Evolutionary conservation across 148 eudicot species (phyloP).

Genomic region (Rhododendron henanense): DNA sequence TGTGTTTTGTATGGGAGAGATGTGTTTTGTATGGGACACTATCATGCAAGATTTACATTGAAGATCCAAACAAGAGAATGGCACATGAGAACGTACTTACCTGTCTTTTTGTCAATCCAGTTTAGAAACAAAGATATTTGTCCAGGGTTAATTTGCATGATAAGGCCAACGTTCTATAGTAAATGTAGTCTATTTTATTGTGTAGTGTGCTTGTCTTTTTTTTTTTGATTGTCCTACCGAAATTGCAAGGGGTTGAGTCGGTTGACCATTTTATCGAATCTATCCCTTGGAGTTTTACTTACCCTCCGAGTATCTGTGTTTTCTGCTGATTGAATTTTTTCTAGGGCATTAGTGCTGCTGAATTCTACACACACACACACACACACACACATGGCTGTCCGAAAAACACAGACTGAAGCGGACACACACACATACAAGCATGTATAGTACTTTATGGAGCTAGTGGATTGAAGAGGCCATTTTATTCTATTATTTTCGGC

Average conservation of each 20-base stretch:
- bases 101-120: not conserved
- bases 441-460: not conserved
- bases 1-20: not conserved
- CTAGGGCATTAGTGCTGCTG: not conserved
- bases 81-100: not conserved
- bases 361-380: not conserved
- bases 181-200: not conserved
- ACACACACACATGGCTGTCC: too few species aligned
- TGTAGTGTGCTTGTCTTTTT: not conserved
- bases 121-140: not conserved
- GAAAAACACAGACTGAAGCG: too few species aligned
- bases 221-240: not conserved
- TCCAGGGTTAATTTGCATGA: not conserved
- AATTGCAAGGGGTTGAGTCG: not conserved
- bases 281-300: not conserved
- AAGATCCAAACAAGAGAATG: not conserved
- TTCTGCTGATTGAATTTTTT: not conserved
- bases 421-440: not conserved
- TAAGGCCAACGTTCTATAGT: not conserved
- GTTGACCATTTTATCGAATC: not conserved
- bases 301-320: not conserved
- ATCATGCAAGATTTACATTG: not conserved
- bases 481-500: not conserved
- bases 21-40: not conserved
- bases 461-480: not conserved